These are phyloP conservation scores for Asterophora parasitica DNA, from an alignment of 768 basidiomycete genomes.

Conservation along the genomic window DNA sequence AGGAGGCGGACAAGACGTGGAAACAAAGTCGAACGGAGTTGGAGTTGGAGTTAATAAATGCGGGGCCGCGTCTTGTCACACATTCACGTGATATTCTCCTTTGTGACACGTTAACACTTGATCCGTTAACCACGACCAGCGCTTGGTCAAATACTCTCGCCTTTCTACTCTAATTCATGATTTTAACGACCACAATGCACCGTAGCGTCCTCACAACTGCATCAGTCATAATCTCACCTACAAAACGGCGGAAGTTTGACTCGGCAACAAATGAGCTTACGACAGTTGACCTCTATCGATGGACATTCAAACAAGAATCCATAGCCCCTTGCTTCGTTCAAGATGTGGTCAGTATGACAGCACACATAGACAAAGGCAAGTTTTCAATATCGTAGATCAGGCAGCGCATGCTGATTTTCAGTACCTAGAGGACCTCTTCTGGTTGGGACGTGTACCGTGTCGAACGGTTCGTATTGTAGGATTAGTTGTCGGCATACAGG, in stretches of 20 bases:
- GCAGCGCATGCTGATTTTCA: constrained; percentile 1
- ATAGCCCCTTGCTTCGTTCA: constrained; percentile 50
- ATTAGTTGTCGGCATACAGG: constrained; percentile 57
- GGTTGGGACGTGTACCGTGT: constrained; percentile 71
- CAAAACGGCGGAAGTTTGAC: constrained; percentile 16
- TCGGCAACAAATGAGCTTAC: constrained; percentile 7
- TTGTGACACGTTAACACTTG: too few species aligned
- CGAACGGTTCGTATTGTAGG: constrained; percentile 58
- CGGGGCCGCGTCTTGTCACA: too few species aligned
- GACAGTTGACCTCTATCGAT: constrained; percentile 38
- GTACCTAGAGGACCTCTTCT: constrained; percentile 55
- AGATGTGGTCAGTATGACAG: constrained; percentile 47
- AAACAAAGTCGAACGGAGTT: too few species aligned
- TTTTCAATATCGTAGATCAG: not conserved
- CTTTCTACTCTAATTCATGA: constrained; percentile 18
- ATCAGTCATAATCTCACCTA: constrained; percentile 17
- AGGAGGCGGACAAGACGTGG: too few species aligned
- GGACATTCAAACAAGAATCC: constrained; percentile 55
- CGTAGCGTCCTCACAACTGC: constrained; percentile 9
- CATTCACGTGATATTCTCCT: too few species aligned
- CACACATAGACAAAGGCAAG: constrained; percentile 28
- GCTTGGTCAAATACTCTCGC: not conserved
- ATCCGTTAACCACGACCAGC: too few species aligned
- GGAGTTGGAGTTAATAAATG: too few species aligned
- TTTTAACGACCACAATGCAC: constrained; percentile 15